Evolutionary conservation across 768 basidiomycete genomes (phyloP).

Genomic region (Tricholomella constricta): DNA sequence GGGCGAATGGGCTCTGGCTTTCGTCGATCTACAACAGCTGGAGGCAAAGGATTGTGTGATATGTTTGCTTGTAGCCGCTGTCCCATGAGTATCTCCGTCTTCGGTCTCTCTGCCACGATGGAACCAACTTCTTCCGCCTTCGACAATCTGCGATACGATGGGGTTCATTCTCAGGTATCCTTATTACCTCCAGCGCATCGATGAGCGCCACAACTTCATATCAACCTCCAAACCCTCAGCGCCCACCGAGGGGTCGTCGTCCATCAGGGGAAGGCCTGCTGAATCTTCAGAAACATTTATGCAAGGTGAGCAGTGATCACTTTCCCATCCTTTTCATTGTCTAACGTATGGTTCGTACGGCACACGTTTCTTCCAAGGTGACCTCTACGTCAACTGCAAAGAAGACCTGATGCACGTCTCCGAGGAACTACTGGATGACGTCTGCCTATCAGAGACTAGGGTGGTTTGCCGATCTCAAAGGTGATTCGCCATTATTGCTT

Average conservation of each 20-base stretch:
- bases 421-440: too few relatives aligned
- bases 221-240: neutral
- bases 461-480: too few relatives aligned
- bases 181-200: neutral
- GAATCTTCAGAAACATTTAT: too few relatives aligned
- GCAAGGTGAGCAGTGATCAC: too few relatives aligned
- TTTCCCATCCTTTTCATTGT: too few relatives aligned
- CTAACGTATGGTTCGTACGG: too few relatives aligned
- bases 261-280: neutral
- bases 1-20: conserved; percentile 16
- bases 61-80: conserved; percentile 1
- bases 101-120: neutral
- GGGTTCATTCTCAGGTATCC: neutral
- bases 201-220: neutral
- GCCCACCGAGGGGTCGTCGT: neutral
- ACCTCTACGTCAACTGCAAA: too few relatives aligned
- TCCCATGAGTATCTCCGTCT: neutral
- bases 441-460: too few relatives aligned
- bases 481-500: too few relatives aligned
- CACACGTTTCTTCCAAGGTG: too few relatives aligned
- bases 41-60: conserved; percentile 11
- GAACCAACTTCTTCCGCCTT: neutral
- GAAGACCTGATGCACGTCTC: too few relatives aligned
- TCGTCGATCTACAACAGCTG: conserved; percentile 22
- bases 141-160: conserved; percentile 1